Evolutionary conservation across 2,329 filamentous ascomycete genomes (phyloP).

Genomic region (Apiospora sp.): DNA sequence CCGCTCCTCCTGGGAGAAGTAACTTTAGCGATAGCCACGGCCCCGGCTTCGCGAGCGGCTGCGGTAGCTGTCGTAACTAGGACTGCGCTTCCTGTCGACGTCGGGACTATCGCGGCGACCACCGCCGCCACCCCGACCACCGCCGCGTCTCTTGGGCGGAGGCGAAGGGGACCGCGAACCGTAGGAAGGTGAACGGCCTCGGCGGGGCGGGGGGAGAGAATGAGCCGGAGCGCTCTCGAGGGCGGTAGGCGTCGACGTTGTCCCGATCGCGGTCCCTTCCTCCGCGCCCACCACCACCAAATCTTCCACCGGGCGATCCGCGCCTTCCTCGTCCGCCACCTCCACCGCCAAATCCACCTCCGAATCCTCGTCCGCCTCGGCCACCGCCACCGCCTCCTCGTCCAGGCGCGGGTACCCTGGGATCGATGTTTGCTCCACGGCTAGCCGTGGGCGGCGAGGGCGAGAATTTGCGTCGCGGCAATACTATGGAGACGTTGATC

Average conservation of each 20-base stretch:
- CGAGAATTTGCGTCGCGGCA: slow-evolving; percentile 84
- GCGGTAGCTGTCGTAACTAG: slow-evolving; percentile 56
- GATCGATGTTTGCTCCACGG: slow-evolving; percentile 66
- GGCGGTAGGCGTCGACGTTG: slow-evolving; percentile 66
- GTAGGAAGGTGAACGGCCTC: slow-evolving; percentile 55
- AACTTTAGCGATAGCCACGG: slow-evolving; percentile 44
- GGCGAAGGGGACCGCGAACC: slow-evolving; percentile 56
- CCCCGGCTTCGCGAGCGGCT: slow-evolving; percentile 50
- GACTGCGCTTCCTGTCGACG: slow-evolving; percentile 53
- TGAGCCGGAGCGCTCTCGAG: slow-evolving; percentile 58
- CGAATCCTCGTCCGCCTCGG: slow-evolving; percentile 35
- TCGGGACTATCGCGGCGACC: slow-evolving; percentile 44
- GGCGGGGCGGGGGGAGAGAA: slow-evolving; percentile 48
- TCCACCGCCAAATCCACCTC: slow-evolving; percentile 45
- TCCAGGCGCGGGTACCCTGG: slow-evolving; percentile 55
- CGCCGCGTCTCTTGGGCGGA: slow-evolving; percentile 41
- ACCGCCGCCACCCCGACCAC: slow-evolving; percentile 33
- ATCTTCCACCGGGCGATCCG: slow-evolving; percentile 46
- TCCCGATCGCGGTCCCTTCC: slow-evolving; percentile 50
- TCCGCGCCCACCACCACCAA: slow-evolving; percentile 30
- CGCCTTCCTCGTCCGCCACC: slow-evolving; percentile 40
- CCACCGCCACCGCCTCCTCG: slow-evolving; percentile 29
- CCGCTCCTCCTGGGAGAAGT: not conserved
- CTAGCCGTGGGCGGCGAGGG: slow-evolving; percentile 77
- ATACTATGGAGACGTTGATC: slow-evolving; percentile 87